Percentiles rank a stretch among this genome's conserved stretches.
These are phyloP conservation scores for Apiotrichum veenhuisii DNA, from an alignment of 1,284 basidiomycete species.

Conservation along the genomic window DNA sequence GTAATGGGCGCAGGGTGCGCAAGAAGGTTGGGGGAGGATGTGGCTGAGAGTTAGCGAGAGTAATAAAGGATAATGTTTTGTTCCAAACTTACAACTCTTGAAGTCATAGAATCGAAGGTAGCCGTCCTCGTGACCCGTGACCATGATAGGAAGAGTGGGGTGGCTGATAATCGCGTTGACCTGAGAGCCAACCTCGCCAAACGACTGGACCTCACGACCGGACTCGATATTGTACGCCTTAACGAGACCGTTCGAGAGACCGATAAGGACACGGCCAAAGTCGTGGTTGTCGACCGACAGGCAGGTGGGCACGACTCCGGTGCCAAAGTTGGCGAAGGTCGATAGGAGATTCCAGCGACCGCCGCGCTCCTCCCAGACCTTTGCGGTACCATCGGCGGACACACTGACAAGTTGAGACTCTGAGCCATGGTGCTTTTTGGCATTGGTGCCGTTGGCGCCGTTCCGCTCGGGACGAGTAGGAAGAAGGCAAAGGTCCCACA, in stretches of 20 bases:
- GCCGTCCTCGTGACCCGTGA: conserved; percentile 91
- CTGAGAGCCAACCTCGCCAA: conserved; percentile 62
- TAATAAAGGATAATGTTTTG: not conserved
- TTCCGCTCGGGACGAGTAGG: conserved; percentile 20
- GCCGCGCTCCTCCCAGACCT: conserved; percentile 69
- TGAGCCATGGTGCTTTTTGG: conserved; percentile 6
- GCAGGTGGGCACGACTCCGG: conserved; percentile 62
- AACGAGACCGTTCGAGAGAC: conserved; percentile 82
- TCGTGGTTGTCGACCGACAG: conserved; percentile 54
- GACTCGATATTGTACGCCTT: conserved; percentile 86
- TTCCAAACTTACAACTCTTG: conserved; percentile 53
- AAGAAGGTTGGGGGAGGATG: conserved; percentile 79
- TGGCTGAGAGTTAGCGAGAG: conserved; percentile 50
- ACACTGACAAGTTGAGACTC: conserved; percentile 72
- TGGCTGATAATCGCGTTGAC: conserved; percentile 87
- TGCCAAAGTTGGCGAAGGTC: conserved; percentile 23
- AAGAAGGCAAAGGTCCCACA: conserved; percentile 79
- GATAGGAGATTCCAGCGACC: conserved; percentile 26
- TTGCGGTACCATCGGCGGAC: conserved; percentile 84
- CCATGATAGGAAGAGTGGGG: conserved; percentile 80
- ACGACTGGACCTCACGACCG: conserved; percentile 69
- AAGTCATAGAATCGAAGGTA: conserved; percentile 86
- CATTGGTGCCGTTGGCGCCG: conserved; percentile 5
- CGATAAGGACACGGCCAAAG: conserved; percentile 57
- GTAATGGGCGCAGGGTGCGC: conserved; percentile 91